Conservation (phyloP, 306 rosid species). For the Oxytropis ochrocephala region DNA sequence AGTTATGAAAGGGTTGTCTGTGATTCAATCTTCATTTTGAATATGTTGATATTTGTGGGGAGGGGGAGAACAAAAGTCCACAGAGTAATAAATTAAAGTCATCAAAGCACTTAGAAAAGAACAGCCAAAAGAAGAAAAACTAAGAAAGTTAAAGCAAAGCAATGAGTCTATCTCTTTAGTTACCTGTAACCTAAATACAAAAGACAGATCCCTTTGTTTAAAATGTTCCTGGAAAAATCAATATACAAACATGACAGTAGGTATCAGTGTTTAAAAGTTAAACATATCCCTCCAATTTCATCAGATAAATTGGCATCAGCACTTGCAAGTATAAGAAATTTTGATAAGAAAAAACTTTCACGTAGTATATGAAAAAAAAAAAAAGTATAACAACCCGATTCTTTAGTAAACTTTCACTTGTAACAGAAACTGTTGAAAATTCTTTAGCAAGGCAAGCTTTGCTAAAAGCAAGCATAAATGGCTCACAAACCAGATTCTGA, state of each 20-base stretch:
- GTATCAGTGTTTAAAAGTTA: conserved; percentile 15
- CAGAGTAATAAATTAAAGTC: not conserved
- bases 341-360: not conserved
- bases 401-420: too few species aligned
- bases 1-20: not conserved
- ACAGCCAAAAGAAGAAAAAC: not conserved
- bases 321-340: not conserved
- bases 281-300: conserved; percentile 9
- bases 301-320: not conserved
- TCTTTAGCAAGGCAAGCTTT: not conserved
- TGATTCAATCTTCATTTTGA: not conserved
- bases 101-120: not conserved
- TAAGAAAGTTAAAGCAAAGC: conserved; percentile 1
- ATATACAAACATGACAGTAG: conserved; percentile 18
- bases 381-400: not conserved
- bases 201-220: conserved; percentile 84
- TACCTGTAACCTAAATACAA: conserved; percentile 98
- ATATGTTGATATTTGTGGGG: not conserved
- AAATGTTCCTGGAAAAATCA: conserved; percentile 67
- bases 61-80: not conserved
- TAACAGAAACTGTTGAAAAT: not conserved
- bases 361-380: not conserved
- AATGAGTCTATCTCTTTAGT: conserved; percentile 8
- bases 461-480: conserved; percentile 5
- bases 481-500: not conserved